phyloP scores from a whole-genome alignment of 352 stramenopile genomes.

The Globisporangium abappressorium region DNA sequence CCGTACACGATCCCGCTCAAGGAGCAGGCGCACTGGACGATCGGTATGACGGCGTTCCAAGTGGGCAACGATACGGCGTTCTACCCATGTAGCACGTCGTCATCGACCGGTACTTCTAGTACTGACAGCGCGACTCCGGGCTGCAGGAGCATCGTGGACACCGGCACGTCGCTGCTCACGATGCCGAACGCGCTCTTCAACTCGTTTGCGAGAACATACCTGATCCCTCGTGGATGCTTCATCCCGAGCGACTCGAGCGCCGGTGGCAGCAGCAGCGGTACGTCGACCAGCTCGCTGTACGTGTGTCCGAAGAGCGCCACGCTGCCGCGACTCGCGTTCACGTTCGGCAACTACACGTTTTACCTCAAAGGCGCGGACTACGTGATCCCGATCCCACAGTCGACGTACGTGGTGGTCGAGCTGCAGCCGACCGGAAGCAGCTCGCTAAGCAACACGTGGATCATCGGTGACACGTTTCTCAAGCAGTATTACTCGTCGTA shows the following conservation, averaged over 20 bases:
- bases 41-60: constrained; percentile 60
- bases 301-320: constrained; percentile 44
- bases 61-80: constrained; percentile 34
- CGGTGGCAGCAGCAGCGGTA: not conserved
- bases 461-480: constrained; percentile 76
- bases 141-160: constrained; percentile 60
- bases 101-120: constrained; percentile 2
- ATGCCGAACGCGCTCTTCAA: constrained; percentile 42
- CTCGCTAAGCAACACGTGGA: constrained; percentile 54
- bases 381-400: constrained; percentile 30
- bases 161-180: constrained; percentile 53
- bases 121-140: constrained; percentile 1
- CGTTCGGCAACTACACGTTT: constrained; percentile 55
- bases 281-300: constrained; percentile 33
- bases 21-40: constrained; percentile 56
- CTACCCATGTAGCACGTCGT: constrained; percentile 41
- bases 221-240: constrained; percentile 12
- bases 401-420: constrained; percentile 33
- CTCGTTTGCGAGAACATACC: constrained; percentile 14
- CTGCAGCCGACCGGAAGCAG: constrained; percentile 24
- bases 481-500: constrained; percentile 73
- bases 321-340: constrained; percentile 51
- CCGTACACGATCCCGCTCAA: constrained; percentile 50
- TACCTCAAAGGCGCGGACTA: constrained; percentile 63
- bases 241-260: not conserved